Evolutionary conservation across 139 green algal genomes (phyloP).

Genomic region (Yamagishiella unicocca): DNA sequence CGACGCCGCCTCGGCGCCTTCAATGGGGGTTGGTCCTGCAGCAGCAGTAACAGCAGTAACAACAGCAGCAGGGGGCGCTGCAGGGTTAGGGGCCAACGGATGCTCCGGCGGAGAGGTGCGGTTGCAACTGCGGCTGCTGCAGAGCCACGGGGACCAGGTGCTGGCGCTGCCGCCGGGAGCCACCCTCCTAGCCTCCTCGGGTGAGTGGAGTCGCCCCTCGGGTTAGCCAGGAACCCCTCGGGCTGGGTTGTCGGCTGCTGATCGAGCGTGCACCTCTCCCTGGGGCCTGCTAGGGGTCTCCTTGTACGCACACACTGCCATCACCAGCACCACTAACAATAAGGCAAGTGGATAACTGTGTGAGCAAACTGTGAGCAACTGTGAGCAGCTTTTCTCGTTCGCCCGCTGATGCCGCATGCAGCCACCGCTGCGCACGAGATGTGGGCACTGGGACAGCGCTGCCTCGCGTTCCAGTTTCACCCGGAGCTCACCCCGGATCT

Average conservation of each 20-base stretch:
- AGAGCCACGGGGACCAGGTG: constrained; percentile 72
- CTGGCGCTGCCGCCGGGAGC: constrained; percentile 61
- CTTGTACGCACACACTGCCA: not conserved
- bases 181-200: constrained; percentile 55
- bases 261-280: no score
- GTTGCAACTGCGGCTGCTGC: constrained; percentile 49
- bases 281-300: no score
- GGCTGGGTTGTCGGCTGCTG: no score
- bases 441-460: constrained; percentile 45
- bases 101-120: not conserved
- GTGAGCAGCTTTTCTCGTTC: no score
- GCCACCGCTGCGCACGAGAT: constrained; percentile 57
- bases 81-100: not conserved
- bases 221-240: no score
- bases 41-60: not conserved
- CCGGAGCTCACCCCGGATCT: constrained; percentile 40
- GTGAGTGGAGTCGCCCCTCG: not conserved
- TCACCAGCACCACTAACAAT: not conserved
- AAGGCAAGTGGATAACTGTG: no score
- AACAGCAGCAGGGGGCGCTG: not conserved
- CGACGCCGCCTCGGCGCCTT: no score
- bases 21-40: not conserved
- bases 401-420: not conserved
- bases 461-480: constrained; percentile 61
- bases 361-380: no score